Conservation (phyloP, 192 early-diverging fungal species). For the Coemansia sp. region DNA sequence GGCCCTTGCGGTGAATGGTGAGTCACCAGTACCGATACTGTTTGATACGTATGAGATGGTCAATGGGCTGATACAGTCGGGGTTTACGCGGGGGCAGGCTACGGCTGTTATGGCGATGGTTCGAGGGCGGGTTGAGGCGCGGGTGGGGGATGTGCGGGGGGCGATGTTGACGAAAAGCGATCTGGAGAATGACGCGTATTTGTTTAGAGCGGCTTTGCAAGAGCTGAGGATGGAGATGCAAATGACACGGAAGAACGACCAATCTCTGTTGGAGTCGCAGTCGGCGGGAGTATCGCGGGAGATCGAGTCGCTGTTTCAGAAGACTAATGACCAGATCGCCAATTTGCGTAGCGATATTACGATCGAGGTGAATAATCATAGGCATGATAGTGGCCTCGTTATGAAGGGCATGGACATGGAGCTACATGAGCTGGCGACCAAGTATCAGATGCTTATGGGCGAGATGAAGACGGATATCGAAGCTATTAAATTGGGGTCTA, state of each 20-base stretch:
- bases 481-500: slow-evolving; percentile 82
- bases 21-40: slow-evolving; percentile 39
- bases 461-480: slow-evolving; percentile 87
- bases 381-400: slow-evolving; percentile 75
- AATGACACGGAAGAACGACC: slow-evolving; percentile 74
- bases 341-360: slow-evolving; percentile 80
- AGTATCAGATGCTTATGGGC: slow-evolving; percentile 76
- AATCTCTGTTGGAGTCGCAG: slow-evolving; percentile 68
- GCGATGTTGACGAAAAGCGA: slow-evolving; percentile 75
- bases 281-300: slow-evolving; percentile 71
- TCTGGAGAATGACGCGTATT: slow-evolving; percentile 81
- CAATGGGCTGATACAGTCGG: slow-evolving; percentile 59
- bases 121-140: slow-evolving; percentile 58
- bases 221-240: slow-evolving; percentile 78
- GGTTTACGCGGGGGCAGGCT: slow-evolving; percentile 70
- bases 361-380: slow-evolving; percentile 88
- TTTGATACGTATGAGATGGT: slow-evolving; percentile 84
- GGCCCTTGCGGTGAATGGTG: neutral
- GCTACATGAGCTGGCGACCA: slow-evolving; percentile 83
- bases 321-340: slow-evolving; percentile 72
- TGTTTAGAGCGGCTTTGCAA: slow-evolving; percentile 78
- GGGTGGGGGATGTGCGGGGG: slow-evolving; percentile 14
- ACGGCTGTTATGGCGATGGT: slow-evolving; percentile 73
- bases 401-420: slow-evolving; percentile 74
- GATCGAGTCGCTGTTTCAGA: slow-evolving; percentile 72